Evolutionary conservation across 371 early-diverging fungal species (phyloP).

Genomic region (Apophysomyces elegans): DNA sequence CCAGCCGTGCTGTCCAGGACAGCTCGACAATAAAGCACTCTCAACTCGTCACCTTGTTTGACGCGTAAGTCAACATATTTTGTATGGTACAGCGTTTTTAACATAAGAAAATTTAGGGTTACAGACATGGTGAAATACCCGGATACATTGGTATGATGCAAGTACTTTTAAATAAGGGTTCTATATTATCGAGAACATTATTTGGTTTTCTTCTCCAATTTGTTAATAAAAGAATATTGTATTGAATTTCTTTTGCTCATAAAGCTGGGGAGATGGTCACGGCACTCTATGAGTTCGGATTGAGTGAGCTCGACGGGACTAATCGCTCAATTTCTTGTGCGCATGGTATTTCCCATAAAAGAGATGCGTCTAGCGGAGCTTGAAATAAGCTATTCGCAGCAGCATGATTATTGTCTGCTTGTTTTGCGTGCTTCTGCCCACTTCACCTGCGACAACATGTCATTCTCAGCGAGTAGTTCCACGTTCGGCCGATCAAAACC

Average conservation of each 20-base stretch:
- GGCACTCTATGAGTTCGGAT: too few relatives aligned
- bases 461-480: not conserved
- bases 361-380: not conserved
- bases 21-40: not conserved
- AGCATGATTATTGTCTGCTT: not conserved
- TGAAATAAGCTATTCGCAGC: not conserved
- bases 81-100: not conserved
- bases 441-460: not conserved
- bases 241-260: too few relatives aligned
- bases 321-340: too few relatives aligned
- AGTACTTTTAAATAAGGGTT: too few relatives aligned
- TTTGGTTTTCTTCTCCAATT: too few relatives aligned
- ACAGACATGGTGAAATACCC: too few relatives aligned
- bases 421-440: not conserved
- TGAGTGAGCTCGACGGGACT: too few relatives aligned
- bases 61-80: not conserved
- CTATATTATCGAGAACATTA: too few relatives aligned
- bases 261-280: too few relatives aligned
- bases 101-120: not conserved
- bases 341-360: too few relatives aligned
- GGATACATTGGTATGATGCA: too few relatives aligned
- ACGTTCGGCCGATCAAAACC: not conserved
- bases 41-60: not conserved
- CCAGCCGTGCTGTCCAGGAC: constrained; percentile 2
- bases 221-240: too few relatives aligned